Percentiles rank a stretch among this genome's conserved stretches.
phyloP scores from a whole-genome alignment of 208 protist genomes.

The Strigomonas culicis region DNA sequence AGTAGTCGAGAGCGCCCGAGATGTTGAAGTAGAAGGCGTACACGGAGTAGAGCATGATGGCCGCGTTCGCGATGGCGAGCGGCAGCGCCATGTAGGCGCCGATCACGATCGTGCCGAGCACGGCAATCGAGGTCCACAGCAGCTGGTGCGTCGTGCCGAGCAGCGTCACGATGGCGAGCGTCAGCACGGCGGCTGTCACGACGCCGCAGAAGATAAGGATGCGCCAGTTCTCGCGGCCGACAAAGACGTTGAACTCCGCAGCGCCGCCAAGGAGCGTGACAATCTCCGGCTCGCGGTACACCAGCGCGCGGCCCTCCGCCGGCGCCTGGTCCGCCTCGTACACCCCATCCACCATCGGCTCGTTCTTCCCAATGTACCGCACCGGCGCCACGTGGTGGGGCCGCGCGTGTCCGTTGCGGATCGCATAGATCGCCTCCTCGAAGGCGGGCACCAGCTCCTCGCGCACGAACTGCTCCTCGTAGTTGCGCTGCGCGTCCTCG shows the following conservation, averaged over 20 bases:
- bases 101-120: conserved; percentile 13
- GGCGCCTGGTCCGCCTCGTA: neutral
- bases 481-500: conserved; percentile 7
- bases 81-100: conserved; percentile 31
- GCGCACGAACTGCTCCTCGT: neutral
- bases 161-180: conserved; percentile 26
- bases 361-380: conserved; percentile 42
- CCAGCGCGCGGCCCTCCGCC: neutral
- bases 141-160: conserved; percentile 15
- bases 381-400: conserved; percentile 29
- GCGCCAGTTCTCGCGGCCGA: conserved; percentile 21
- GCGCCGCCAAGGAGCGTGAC: conserved; percentile 21
- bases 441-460: neutral
- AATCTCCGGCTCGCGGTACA: no score
- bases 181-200: conserved; percentile 27
- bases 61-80: conserved; percentile 31
- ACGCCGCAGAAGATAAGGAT: conserved; percentile 29
- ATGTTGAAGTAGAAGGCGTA: conserved; percentile 36
- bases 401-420: no score
- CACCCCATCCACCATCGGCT: no score
- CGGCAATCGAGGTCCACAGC: conserved; percentile 15
- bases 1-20: conserved; percentile 32
- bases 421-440: no score
- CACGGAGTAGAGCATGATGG: conserved; percentile 27
- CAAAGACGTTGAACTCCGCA: conserved; percentile 36